These are phyloP conservation scores for Asterophora lycoperdoides DNA, from an alignment of 768 basidiomycete species.

Conservation along the genomic window DNA sequence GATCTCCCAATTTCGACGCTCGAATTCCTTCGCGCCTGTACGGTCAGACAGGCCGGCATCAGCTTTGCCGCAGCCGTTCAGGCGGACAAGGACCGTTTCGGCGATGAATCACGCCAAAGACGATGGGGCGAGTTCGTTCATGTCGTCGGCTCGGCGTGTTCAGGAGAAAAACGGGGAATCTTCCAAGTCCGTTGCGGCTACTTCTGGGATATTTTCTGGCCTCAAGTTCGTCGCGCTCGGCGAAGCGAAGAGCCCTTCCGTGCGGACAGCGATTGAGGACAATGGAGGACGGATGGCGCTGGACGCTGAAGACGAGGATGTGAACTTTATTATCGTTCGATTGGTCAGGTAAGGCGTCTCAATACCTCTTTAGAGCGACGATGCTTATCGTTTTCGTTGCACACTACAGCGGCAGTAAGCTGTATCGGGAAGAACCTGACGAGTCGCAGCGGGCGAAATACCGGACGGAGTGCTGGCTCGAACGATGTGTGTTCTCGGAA, in stretches of 20 bases:
- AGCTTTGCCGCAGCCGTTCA: constrained; percentile 40
- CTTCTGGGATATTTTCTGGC: constrained; percentile 48
- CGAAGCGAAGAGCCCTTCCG: constrained; percentile 56
- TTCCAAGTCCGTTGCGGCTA: constrained; percentile 13
- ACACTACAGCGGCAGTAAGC: constrained; percentile 57
- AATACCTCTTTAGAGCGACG: not conserved
- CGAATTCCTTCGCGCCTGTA: constrained; percentile 59
- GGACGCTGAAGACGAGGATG: constrained; percentile 44
- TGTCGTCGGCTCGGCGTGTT: constrained; percentile 9
- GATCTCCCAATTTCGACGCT: constrained; percentile 57
- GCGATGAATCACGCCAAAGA: constrained; percentile 7
- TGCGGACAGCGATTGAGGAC: constrained; percentile 56
- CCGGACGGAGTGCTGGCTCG: constrained; percentile 93
- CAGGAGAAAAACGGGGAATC: constrained; percentile 17
- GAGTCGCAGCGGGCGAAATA: constrained; percentile 46
- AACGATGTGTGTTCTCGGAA: constrained; percentile 76
- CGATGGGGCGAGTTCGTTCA: constrained; percentile 8
- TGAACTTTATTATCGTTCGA: constrained; percentile 66
- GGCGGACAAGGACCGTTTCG: constrained; percentile 34
- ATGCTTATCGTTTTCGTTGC: constrained; percentile 5
- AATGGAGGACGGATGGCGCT: constrained; percentile 50
- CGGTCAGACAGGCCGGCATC: constrained; percentile 16
- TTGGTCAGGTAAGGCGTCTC: constrained; percentile 56
- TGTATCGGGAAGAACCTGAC: constrained; percentile 58
- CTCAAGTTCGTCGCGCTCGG: constrained; percentile 57